Evolutionary conservation across 345 rosid genomes (phyloP).

Genomic region (Trapa bicornis): DNA sequence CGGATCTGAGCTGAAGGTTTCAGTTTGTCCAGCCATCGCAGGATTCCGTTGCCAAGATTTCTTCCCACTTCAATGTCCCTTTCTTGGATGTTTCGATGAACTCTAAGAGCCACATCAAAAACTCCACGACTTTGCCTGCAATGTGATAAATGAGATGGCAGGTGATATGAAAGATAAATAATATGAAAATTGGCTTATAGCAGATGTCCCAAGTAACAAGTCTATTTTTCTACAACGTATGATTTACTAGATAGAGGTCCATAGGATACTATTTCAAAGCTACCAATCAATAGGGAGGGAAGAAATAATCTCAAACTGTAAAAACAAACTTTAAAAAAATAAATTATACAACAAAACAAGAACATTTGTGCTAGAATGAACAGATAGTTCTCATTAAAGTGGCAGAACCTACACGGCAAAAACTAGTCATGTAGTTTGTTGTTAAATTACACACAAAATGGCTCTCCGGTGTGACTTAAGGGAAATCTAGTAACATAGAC

Average conservation of each 20-base stretch:
- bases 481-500: neutral
- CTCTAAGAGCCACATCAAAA: slow-evolving; percentile 52
- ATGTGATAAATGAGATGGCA: neutral
- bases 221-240: too few relatives aligned
- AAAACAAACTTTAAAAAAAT: neutral
- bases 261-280: too few relatives aligned
- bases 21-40: slow-evolving; percentile 69
- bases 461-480: neutral
- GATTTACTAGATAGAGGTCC: too few relatives aligned
- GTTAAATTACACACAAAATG: neutral
- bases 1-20: slow-evolving; percentile 92
- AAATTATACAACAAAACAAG: neutral
- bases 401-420: neutral
- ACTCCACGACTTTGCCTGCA: slow-evolving; percentile 48
- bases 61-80: slow-evolving; percentile 86
- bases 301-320: neutral
- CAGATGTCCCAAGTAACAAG: neutral
- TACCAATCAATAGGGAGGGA: too few relatives aligned
- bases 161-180: neutral
- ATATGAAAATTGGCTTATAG: neutral
- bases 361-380: neutral
- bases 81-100: slow-evolving; percentile 62
- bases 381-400: neutral
- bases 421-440: neutral
- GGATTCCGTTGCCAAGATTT: slow-evolving; percentile 77